Evolutionary conservation across 148 eudicot genomes (phyloP).

Genomic region (Diospyros lotus): DNA sequence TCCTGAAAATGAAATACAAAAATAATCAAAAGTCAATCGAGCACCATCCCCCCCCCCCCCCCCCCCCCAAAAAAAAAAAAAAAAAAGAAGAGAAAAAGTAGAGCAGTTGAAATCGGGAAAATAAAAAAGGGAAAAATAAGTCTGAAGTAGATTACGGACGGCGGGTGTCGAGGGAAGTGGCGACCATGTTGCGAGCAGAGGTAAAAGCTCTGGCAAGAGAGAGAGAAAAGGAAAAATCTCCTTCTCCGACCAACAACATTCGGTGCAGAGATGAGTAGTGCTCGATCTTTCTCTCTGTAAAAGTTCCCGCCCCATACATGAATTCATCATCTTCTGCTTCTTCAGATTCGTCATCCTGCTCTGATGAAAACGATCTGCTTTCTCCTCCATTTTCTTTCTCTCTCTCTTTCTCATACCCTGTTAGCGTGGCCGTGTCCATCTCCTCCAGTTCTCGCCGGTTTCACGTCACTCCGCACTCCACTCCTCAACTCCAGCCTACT

Average conservation of each 20-base stretch:
- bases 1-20: too few relatives aligned
- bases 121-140: neutral
- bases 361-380: too few relatives aligned
- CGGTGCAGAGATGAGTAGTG: constrained; percentile 27
- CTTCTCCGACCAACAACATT: constrained; percentile 39
- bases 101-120: neutral
- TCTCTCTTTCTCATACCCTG: too few relatives aligned
- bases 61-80: too few relatives aligned
- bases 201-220: constrained; percentile 33
- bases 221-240: constrained; percentile 43
- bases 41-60: too few relatives aligned
- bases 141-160: constrained; percentile 2
- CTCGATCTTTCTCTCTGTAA: constrained; percentile 20
- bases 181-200: constrained; percentile 31
- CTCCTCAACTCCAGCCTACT: too few relatives aligned
- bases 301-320: neutral
- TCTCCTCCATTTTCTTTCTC: too few relatives aligned
- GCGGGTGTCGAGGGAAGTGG: constrained; percentile 35
- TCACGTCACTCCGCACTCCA: too few relatives aligned
- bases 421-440: too few relatives aligned
- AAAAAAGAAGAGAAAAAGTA: neutral
- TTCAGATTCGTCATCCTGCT: neutral
- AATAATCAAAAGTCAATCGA: too few relatives aligned
- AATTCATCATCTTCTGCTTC: neutral
- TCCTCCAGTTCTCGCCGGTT: too few relatives aligned